Conservation (phyloP, 2,329 filamentous ascomycete genomes). For the Cercospora sp. region DNA sequence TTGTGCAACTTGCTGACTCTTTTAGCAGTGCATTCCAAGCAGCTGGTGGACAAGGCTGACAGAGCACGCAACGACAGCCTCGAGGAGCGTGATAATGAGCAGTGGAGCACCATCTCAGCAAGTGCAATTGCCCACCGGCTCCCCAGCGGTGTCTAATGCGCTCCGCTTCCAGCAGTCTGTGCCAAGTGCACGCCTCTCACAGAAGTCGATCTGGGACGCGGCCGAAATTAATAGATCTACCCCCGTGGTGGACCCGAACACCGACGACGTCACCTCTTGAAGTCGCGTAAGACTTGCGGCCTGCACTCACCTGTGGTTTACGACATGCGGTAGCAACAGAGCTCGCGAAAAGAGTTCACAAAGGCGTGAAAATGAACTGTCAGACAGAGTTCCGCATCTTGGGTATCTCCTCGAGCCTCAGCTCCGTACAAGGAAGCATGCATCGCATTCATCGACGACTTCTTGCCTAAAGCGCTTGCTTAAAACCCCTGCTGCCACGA, state of each 20-base stretch:
- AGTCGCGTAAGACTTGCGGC: not conserved
- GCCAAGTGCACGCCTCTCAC: not conserved
- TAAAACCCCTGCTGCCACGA: not conserved
- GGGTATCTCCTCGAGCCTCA: not conserved
- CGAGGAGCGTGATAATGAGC: not conserved
- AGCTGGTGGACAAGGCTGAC: too few species aligned
- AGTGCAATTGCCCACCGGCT: not conserved
- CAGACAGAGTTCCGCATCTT: not conserved
- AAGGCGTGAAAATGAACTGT: not conserved
- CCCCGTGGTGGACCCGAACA: constrained; percentile 12
- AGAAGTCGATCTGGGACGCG: not conserved
- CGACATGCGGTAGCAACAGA: not conserved
- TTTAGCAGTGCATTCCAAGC: not conserved
- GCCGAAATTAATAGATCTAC: constrained; percentile 15
- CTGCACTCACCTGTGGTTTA: not conserved
- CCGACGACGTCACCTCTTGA: constrained; percentile 13
- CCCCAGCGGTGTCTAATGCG: not conserved
- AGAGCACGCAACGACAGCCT: not conserved
- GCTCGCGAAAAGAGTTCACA: not conserved
- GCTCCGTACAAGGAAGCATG: not conserved
- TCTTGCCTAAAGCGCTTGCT: not conserved
- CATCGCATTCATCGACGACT: not conserved
- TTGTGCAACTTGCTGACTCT: not conserved
- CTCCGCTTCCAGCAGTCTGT: constrained; percentile 6
- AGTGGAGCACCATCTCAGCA: not conserved